phyloP scores from a whole-genome alignment of 345 rosid species.

The Acer yangbiense region DNA sequence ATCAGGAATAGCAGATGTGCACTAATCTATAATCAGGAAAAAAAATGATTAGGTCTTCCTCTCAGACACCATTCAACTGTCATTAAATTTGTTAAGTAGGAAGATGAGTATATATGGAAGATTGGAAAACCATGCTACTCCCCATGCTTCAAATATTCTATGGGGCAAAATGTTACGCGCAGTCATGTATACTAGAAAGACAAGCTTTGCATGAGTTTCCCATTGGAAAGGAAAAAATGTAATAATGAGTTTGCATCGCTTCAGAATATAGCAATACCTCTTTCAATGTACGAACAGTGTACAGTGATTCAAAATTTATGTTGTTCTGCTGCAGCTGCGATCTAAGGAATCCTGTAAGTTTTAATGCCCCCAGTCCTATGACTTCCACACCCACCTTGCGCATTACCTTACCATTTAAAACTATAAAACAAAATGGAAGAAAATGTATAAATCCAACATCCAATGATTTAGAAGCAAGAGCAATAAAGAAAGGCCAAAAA shows the following conservation, averaged over 20 bases:
- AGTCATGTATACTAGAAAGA: conserved; percentile 2
- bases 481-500: background rate
- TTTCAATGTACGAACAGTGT: conserved; percentile 81
- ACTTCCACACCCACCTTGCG: conserved; percentile 88
- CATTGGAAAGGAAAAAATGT: background rate
- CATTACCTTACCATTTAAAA: conserved; percentile 90
- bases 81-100: background rate
- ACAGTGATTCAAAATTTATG: conserved; percentile 63
- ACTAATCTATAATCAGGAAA: background rate
- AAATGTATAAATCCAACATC: conserved; percentile 23
- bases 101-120: background rate
- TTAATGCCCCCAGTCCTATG: conserved; percentile 77
- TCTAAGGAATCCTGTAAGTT: conserved; percentile 82
- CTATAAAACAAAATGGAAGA: conserved; percentile 40
- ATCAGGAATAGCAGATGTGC: background rate
- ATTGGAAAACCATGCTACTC: background rate
- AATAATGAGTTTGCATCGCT: background rate
- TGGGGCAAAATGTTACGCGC: background rate
- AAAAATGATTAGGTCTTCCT: background rate
- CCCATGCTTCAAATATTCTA: background rate
- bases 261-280: conserved; percentile 53
- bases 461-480: conserved; percentile 14
- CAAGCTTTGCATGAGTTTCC: background rate
- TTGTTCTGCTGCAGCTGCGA: conserved; percentile 80
- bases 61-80: background rate